Base-by-base conservation (phyloP, 768 basidiomycete genomes). In the Plicaturopsis crispa region DNA sequence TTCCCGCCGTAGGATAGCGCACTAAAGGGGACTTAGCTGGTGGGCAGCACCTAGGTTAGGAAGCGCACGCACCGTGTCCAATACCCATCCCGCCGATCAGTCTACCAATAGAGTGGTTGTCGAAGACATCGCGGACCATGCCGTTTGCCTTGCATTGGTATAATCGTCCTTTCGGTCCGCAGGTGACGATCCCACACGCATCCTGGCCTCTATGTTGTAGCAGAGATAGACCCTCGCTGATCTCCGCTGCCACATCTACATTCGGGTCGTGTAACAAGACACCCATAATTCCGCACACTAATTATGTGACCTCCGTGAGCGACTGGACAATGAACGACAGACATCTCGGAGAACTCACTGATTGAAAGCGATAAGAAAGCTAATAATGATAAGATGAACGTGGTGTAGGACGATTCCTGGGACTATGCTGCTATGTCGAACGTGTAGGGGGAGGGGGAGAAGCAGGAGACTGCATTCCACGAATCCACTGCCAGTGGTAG, bases 91-190 rank as follows among this genome's bases (percentile, higher is more conserved):
- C 80, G 4, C 96, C 96, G 45, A 85, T 70, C 44, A 99, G 62
- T 43, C 77, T 79, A 30, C 76, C 70, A 40, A 98, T 65, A 3
- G 84, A 75, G 50, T 72, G 75, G 24, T 74, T 68, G 57, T 98
- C 93, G 60, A 98, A 91, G 43, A 98, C 84, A 54, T 99, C 96
- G 36, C 93, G 74, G 50, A 99, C 94, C 96, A 99, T 98, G 31
- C 96, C 96, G 54, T 98, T 99, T 19, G 91, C 90, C 63, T 99
- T 99, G 72, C 91, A 93, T 57, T 99, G 96, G 60, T 85, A 97
- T 56, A 99, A 85, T 31, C 92, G 80, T 19, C 96, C 96, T 55
- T 90, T 91, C 4, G 80, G 78, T 3, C 92, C 96, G 58, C 96
- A 93, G 23, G 96, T 99, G 42, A 99, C 82, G 52, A 98, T 83